Evolutionary conservation across 2,329 filamentous ascomycete genomes (phyloP).

Genomic region (Colletotrichum lindemuthianum): DNA sequence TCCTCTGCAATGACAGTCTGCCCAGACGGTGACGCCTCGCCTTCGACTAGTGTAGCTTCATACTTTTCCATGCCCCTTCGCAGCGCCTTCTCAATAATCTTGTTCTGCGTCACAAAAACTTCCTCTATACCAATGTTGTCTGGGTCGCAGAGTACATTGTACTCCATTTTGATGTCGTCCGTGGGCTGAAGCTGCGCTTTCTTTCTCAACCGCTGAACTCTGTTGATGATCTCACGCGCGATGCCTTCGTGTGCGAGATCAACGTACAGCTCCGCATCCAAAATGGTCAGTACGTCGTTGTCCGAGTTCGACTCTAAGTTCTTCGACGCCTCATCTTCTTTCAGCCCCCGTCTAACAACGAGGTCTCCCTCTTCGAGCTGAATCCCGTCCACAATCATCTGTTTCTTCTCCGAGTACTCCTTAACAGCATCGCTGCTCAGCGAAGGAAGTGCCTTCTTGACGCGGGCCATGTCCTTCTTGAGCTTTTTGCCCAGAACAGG

Average conservation of each 20-base stretch:
- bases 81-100: conserved; percentile 62
- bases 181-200: conserved; percentile 90
- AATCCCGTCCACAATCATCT: conserved; percentile 87
- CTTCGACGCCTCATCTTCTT: conserved; percentile 75
- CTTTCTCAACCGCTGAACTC: conserved; percentile 92
- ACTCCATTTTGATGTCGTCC: conserved; percentile 96
- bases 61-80: conserved; percentile 74
- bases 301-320: conserved; percentile 89
- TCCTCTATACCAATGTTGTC: conserved; percentile 77
- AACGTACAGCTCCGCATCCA: conserved; percentile 84
- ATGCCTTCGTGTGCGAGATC: conserved; percentile 90
- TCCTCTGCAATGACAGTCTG: conserved; percentile 76
- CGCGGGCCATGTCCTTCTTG: conserved; percentile 91
- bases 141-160: conserved; percentile 81
- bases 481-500: conserved; percentile 95
- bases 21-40: conserved; percentile 11
- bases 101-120: conserved; percentile 68
- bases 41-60: conserved; percentile 41
- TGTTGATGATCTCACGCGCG: conserved; percentile 91
- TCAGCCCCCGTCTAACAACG: conserved; percentile 81
- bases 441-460: conserved; percentile 87
- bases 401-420: conserved; percentile 76
- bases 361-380: conserved; percentile 84
- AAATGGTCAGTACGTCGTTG: conserved; percentile 87
- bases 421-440: conserved; percentile 85